Evolutionary conservation across 2,329 filamentous ascomycete species (phyloP), one percentile per base, ranked within the genome.

Genomic region (Xenosphaeropsis pyriputrescens): DNA sequence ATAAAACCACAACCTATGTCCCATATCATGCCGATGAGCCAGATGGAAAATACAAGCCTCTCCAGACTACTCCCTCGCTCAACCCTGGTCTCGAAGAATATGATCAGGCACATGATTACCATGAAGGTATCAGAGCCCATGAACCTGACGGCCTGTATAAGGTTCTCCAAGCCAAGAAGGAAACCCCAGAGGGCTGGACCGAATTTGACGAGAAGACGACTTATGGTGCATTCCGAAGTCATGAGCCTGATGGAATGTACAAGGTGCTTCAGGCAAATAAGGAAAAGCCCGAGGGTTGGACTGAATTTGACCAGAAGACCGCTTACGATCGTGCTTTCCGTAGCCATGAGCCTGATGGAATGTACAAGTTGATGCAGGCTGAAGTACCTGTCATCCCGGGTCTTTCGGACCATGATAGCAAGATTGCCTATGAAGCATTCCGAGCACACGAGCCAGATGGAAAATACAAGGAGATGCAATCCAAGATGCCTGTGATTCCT

Each of bases 381-480:
- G 22, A 26, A 9, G 8, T 26, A 9, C 22, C 22, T 9, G 56
- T 58, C 26, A 47, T 40, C n/a, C 33, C 32, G 8, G 29, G 22
- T 46, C n/a, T 42, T 49, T 17, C n/a, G 9, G 30, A 32, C 14
- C 30, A 32, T 17, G 30, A 17, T 11, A 32, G 16, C 6, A 32
- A 14, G 6, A 17, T 32, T 17, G 14, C 36, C 12, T 64, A 64
- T 47, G 52, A 54, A 15, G 56, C 60, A 1, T 46, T 54, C 15
- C 45, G 45, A 29, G 41, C 49, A 14, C 49, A 59, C n/a, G 57
- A 62, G 40, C 55, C 55, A 1, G 56, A 67, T 43, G 64, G 63
- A 29, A 56, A 60, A 29, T 46, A 29, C 9, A 16, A 36, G 18
- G 37, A 39, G 5, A 18, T 49, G 11, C 43, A 51, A 14, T 45